Percentiles rank a stretch among this genome's conserved stretches.
Conservation (phyloP, 2,329 filamentous ascomycete genomes). For the Penicillium sp. region DNA sequence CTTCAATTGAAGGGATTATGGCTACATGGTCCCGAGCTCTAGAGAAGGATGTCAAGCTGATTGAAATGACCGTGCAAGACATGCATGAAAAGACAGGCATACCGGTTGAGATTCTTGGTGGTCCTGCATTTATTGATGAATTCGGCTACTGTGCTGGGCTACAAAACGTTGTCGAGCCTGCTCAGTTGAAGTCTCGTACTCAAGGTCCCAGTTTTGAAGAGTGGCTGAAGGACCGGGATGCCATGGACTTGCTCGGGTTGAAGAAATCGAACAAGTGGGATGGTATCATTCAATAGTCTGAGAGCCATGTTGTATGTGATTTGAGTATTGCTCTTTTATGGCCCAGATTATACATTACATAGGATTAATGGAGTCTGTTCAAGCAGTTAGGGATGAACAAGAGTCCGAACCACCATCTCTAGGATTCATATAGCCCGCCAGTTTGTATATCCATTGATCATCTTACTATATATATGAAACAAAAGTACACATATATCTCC, state of each 20-base stretch:
- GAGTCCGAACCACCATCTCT: too few relatives aligned
- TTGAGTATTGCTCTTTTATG: too few relatives aligned
- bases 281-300: not conserved
- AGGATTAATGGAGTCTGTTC: too few relatives aligned
- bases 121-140: conserved; percentile 37
- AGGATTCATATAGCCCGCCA: too few relatives aligned
- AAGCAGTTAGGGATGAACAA: too few relatives aligned
- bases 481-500: too few relatives aligned
- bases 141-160: conserved; percentile 46
- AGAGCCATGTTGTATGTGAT: not conserved
- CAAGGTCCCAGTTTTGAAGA: not conserved
- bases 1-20: conserved; percentile 35
- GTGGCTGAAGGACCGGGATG: not conserved
- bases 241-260: not conserved
- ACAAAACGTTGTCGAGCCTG: conserved; percentile 40
- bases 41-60: conserved; percentile 37
- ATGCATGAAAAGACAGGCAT: conserved; percentile 32
- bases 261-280: not conserved
- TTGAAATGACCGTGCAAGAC: conserved; percentile 30
- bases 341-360: too few relatives aligned
- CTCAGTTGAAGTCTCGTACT: conserved; percentile 33
- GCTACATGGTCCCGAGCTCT: conserved; percentile 40
- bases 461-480: too few relatives aligned
- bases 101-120: conserved; percentile 40
- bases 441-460: too few relatives aligned